Evolutionary conservation across 208 protist species (phyloP).

Genomic region (Trypanosoma scelopori): DNA sequence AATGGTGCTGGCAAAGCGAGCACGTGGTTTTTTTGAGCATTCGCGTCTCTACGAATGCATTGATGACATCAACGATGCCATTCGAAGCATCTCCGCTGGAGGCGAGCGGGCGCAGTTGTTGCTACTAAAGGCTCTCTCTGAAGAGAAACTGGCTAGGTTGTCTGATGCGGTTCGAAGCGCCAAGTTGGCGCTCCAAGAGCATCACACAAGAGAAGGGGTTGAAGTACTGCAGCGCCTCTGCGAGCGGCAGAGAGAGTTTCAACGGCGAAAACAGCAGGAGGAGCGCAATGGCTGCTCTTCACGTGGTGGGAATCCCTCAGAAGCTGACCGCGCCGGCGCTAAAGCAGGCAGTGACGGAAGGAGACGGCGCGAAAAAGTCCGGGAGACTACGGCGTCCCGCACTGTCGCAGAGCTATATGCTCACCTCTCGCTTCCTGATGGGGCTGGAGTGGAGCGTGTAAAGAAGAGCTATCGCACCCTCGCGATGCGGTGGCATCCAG

Average conservation of each 20-base stretch:
- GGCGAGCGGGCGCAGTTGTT: constrained; percentile 34
- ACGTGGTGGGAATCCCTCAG: background rate
- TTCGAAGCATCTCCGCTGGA: constrained; percentile 30
- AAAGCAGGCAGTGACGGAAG: background rate
- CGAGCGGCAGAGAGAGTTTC: constrained; percentile 23
- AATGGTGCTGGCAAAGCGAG: constrained; percentile 30
- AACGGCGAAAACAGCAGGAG: constrained; percentile 16
- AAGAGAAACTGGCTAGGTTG: constrained; percentile 57
- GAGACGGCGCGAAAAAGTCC: background rate
- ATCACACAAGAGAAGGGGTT: constrained; percentile 10
- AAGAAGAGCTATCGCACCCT: constrained; percentile 53
- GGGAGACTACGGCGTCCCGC: background rate
- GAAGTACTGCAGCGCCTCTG: constrained; percentile 24
- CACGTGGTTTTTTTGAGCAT: constrained; percentile 34
- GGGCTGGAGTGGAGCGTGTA: constrained; percentile 20
- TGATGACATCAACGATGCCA: constrained; percentile 48
- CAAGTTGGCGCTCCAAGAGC: constrained; percentile 35
- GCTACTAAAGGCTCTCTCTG: constrained; percentile 42
- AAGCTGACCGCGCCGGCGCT: background rate
- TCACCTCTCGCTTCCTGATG: constrained; percentile 22
- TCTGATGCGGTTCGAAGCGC: constrained; percentile 50
- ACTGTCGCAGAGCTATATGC: constrained; percentile 17
- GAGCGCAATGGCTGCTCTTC: background rate
- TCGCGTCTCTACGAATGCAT: constrained; percentile 50
- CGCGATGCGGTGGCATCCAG: constrained; percentile 78